Evolutionary conservation across 2,329 filamentous ascomycete species (phyloP).

Genomic region (Ambrosiella cleistominuta): DNA sequence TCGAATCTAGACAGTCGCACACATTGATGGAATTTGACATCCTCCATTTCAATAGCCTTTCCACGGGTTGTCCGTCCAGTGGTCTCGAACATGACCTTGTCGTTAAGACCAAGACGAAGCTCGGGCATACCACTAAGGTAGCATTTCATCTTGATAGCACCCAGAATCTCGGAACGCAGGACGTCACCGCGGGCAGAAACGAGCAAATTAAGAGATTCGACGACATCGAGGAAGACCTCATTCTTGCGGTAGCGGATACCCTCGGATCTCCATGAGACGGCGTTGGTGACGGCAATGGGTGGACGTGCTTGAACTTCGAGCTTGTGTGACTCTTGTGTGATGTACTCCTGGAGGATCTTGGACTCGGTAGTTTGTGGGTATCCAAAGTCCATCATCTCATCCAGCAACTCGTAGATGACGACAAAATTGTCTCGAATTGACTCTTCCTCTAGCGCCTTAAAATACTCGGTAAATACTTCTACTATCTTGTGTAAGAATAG

Average conservation of each 20-base stretch:
- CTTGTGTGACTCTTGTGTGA: constrained; percentile 98
- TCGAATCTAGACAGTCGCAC: constrained; percentile 91
- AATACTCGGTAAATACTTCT: constrained; percentile 98
- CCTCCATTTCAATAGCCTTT: constrained; percentile 98
- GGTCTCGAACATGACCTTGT: constrained; percentile 99
- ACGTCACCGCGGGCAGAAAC: constrained; percentile 92
- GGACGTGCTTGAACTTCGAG: constrained; percentile 90
- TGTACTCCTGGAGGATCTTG: constrained; percentile 98
- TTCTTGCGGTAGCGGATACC: constrained; percentile 98
- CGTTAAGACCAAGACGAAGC: constrained; percentile 80
- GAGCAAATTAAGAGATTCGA: constrained; percentile 89
- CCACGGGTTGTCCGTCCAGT: constrained; percentile 85
- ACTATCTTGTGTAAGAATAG: constrained; percentile 97
- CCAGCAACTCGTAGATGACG: constrained; percentile 93
- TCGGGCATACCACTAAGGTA: constrained; percentile 98
- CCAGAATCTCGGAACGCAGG: constrained; percentile 84
- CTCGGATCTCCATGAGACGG: constrained; percentile 94
- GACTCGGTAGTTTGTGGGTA: constrained; percentile 96
- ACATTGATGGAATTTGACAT: constrained; percentile 98
- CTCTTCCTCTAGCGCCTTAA: constrained; percentile 97
- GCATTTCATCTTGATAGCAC: constrained; percentile 98
- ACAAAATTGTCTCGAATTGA: constrained; percentile 99
- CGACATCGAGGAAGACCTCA: constrained; percentile 94
- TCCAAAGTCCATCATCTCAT: constrained; percentile 99
- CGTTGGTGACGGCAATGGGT: constrained; percentile 94